Evolutionary conservation across 139 green algal species (phyloP), one percentile per base, ranked within the genome.

Genomic region (Zygnema cylindricum): DNA sequence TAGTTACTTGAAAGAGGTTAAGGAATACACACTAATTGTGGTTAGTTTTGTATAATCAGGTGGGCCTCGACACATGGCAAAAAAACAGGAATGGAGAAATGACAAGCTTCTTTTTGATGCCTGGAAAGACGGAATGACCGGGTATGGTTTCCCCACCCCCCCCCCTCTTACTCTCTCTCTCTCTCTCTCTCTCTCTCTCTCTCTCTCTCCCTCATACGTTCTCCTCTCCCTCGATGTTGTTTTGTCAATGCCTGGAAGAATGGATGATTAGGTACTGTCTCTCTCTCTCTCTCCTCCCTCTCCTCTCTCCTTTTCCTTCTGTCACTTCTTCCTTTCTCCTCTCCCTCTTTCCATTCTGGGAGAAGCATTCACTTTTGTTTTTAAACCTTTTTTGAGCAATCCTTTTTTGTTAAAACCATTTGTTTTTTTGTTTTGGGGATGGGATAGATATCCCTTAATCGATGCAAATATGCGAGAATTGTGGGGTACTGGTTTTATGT

Each of bases 401-500:
- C n/a, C n/a, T n/a, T n/a, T n/a, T n/a, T n/a, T n/a, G n/a, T n/a
- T n/a, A n/a, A n/a, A n/a, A n/a, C n/a, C n/a, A n/a, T n/a, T n/a
- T n/a, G n/a, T n/a, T n/a, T n/a, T n/a, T n/a, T n/a, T n/a, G n/a
- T n/a, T n/a, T n/a, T n/a, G n/a, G n/a, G n/a, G n/a, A n/a, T n/a
- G n/a, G 54, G 11, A 16, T 81, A 91, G 86, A 42, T 91, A 91
- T 91, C 97, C 97, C 0, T 93, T 99, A 78, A 95, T 99, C 35
- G 97, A 99, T 81, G 97, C 97, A 40, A 98, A 98, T 93, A 99
- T 99, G 97, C 88, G 97, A 1, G 97, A 99, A 93, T 92, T 99
- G 7, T 69, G 76, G 0, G 87, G 90, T 0, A 98, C 97, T 39
- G 96, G 96, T 22, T 99, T 96, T 91, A 99, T 99, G 97, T 95